phyloP scores from a whole-genome alignment of 2,329 filamentous ascomycete genomes.

The Mollisia scopiformis region DNA sequence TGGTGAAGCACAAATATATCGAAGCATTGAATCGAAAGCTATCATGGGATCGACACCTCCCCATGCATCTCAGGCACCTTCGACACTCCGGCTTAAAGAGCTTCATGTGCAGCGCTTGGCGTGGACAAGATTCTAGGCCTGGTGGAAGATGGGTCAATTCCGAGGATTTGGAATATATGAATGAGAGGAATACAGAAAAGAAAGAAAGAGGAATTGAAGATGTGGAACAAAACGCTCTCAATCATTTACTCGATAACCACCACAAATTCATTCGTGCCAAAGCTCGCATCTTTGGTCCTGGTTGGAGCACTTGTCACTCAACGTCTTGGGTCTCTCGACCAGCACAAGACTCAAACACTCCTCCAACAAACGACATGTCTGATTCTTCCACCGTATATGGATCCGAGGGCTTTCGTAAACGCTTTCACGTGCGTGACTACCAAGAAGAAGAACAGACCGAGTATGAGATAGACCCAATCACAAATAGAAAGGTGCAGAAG shows the following conservation, averaged over 20 bases:
- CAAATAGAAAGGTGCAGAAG: constrained; percentile 52
- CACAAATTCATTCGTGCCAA: constrained; percentile 12
- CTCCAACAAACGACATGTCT: not conserved
- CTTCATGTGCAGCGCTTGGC: constrained; percentile 46
- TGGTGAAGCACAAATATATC: constrained; percentile 48
- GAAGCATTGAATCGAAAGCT: constrained; percentile 48
- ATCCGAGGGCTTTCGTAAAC: constrained; percentile 15
- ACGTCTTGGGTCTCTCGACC: not conserved
- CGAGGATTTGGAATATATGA: constrained; percentile 31
- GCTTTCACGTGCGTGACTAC: constrained; percentile 5
- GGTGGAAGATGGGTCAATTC: constrained; percentile 41
- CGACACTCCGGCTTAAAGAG: constrained; percentile 40
- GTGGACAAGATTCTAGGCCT: constrained; percentile 32
- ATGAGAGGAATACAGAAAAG: constrained; percentile 19
- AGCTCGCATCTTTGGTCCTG: constrained; percentile 9
- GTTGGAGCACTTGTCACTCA: not conserved
- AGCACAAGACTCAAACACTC: not conserved
- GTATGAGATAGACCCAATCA: constrained; percentile 60
- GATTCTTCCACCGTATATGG: constrained; percentile 4
- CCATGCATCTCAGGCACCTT: constrained; percentile 33
- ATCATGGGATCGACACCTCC: constrained; percentile 49
- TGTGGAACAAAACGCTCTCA: constrained; percentile 40
- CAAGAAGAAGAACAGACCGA: constrained; percentile 26
- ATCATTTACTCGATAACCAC: constrained; percentile 17
- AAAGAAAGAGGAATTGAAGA: constrained; percentile 45